Conservation (phyloP, 2,329 filamentous ascomycete genomes). For the Calycina marina region DNA sequence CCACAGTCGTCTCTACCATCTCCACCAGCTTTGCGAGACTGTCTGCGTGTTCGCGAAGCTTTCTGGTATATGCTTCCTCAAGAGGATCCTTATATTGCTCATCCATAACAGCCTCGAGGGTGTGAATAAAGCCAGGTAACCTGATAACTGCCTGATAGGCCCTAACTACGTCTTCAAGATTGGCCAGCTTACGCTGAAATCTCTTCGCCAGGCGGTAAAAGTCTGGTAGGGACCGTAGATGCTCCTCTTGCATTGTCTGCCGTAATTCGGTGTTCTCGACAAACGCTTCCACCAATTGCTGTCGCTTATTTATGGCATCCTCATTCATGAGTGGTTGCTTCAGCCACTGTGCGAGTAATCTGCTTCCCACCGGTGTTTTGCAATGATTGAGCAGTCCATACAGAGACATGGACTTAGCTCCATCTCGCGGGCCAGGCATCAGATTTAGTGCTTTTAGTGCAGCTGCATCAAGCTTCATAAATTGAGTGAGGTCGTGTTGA, state of each 20-base stretch:
- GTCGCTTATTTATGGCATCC: conserved; percentile 74
- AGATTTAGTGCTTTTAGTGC: conserved; percentile 88
- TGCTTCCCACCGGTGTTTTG: conserved; percentile 87
- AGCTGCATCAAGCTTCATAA: conserved; percentile 95
- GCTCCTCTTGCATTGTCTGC: conserved; percentile 94
- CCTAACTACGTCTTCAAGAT: conserved; percentile 86
- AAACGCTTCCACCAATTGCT: conserved; percentile 91
- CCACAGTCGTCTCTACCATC: conserved; percentile 97
- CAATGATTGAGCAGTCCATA: conserved; percentile 93
- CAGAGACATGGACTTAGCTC: conserved; percentile 93
- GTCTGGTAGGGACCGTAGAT: conserved; percentile 83
- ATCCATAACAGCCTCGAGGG: conserved; percentile 88
- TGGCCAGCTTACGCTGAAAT: conserved; percentile 84
- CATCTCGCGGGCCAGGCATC: conserved; percentile 90
- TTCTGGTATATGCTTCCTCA: conserved; percentile 74
- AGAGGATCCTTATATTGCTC: conserved; percentile 80
- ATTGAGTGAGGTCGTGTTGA: conserved; percentile 91
- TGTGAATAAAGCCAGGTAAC: conserved; percentile 76
- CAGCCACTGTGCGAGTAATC: conserved; percentile 85
- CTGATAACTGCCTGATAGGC: conserved; percentile 91
- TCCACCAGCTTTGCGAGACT: conserved; percentile 78
- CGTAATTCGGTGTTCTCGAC: conserved; percentile 82
- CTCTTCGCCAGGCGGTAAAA: conserved; percentile 87
- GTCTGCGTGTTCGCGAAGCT: conserved; percentile 61
- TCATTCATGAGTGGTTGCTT: conserved; percentile 95